A percentile compares a stretch with the other conserved stretches of the same genome.
Conservation (phyloP, 2,329 filamentous ascomycete species). For the Tolypocladium endophyticum region DNA sequence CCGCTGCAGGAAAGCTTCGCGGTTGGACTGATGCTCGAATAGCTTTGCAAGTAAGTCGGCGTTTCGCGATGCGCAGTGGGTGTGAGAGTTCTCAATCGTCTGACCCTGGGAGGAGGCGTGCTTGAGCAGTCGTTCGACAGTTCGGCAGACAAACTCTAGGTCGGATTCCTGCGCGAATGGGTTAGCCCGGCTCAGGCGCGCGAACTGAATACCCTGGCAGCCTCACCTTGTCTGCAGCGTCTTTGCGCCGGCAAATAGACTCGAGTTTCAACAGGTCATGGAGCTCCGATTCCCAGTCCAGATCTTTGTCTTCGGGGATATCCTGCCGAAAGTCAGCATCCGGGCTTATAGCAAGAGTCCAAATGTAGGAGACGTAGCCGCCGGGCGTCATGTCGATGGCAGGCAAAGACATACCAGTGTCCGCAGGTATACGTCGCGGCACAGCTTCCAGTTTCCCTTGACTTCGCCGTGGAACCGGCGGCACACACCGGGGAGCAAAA, state of each 20-base stretch:
- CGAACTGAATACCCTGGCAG: background rate
- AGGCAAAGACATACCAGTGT: slow-evolving; percentile 33
- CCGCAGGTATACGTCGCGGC: slow-evolving; percentile 50
- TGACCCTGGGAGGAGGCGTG: slow-evolving; percentile 27
- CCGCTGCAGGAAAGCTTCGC: slow-evolving; percentile 49
- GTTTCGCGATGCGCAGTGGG: slow-evolving; percentile 36
- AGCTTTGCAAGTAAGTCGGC: slow-evolving; percentile 30
- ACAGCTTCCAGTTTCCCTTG: slow-evolving; percentile 46
- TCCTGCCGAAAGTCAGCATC: slow-evolving; percentile 14
- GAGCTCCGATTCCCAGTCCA: slow-evolving; percentile 33
- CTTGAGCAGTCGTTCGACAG: slow-evolving; percentile 33
- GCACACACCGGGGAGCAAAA: slow-evolving; percentile 39
- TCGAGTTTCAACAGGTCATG: slow-evolving; percentile 32
- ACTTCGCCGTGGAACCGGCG: slow-evolving; percentile 42
- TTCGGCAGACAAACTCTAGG: slow-evolving; percentile 35
- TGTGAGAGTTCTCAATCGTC: slow-evolving; percentile 18
- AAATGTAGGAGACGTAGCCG: background rate
- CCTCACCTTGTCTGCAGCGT: slow-evolving; percentile 28
- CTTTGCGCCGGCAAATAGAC: slow-evolving; percentile 25
- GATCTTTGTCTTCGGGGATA: slow-evolving; percentile 17
- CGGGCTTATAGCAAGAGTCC: background rate
- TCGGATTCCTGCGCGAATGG: slow-evolving; percentile 23
- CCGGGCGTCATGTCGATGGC: too few species aligned
- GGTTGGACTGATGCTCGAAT: slow-evolving; percentile 37
- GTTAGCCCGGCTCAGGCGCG: background rate